Base-by-base conservation (phyloP, 2,329 filamentous ascomycete species). In the Aspergillus tubingensis region DNA sequence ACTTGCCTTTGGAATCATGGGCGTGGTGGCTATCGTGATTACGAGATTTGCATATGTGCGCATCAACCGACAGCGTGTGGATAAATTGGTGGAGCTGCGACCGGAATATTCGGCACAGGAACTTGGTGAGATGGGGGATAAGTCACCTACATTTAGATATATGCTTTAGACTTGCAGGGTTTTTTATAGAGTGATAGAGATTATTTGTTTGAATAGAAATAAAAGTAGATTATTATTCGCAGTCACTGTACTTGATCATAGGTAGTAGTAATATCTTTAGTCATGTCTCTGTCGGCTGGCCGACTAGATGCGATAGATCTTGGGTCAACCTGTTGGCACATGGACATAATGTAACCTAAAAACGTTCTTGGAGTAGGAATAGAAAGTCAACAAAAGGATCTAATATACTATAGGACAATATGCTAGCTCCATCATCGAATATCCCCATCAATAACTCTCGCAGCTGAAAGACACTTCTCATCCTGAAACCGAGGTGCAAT, bases 131-230 rank as follows among this genome's bases (percentile, higher is more conserved):
- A 72, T 83, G 70, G 88, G 88, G 0, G 88, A 90, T 67, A 82
- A 80, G 61, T 86, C 87, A 1, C 73, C 87, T 1, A 85, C 85
- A 0, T 91, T 86, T 74, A 81, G 83, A 60, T 90, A 90, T 67
- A 85, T 88, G 59, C 70, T 84, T 62, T 84, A 47, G 39, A 36
- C 0, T 13, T 8, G 2, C 25, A 8, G 25, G 6, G 0, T 27
- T 7, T 25, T 25, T 3, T 27, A 27, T 27, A 27, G 25, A 27
- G 25, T 27, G 25, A 27, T 27, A 27, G 25, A 27, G 25, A 2
- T 8, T 8, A 27, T 27, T 8, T 8, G 25, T 3, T 27, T 8
- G 25, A 25, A 25, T 25, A 27, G 25, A 8, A 8, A 8, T 27
- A 27, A 27, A 27, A 27, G 25, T 2, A 25, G 25, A 0, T 8